These are phyloP conservation scores for Albatrellus sp. DNA, from an alignment of 1,284 basidiomycete genomes.

Conservation along the genomic window DNA sequence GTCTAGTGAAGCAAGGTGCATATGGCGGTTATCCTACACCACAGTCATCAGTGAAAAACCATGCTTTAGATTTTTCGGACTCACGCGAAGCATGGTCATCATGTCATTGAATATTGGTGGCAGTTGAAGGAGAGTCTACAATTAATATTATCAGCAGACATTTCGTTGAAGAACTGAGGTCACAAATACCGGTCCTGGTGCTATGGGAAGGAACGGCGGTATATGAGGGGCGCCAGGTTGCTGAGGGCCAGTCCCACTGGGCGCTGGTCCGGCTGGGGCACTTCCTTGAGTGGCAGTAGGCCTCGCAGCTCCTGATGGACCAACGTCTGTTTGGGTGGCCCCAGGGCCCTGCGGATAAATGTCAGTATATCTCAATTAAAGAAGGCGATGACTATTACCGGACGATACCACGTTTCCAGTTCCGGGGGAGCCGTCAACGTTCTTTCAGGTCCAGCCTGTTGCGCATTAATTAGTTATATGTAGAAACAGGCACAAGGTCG, in stretches of 20 bases:
- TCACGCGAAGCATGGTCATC: slow-evolving; percentile 52
- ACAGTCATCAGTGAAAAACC: slow-evolving; percentile 1
- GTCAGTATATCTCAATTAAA: too few relatives aligned
- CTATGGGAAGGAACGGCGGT: slow-evolving; percentile 9
- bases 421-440: too few relatives aligned
- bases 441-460: too few relatives aligned
- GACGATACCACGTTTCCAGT: too few relatives aligned
- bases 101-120: slow-evolving; percentile 38
- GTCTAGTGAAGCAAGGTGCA: slow-evolving; percentile 59
- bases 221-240: slow-evolving; percentile 3
- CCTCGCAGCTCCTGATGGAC: too few relatives aligned
- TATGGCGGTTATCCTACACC: slow-evolving; percentile 57
- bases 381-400: too few relatives aligned
- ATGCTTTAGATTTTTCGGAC: slow-evolving; percentile 10
- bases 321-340: too few relatives aligned
- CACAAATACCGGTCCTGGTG: slow-evolving; percentile 16
- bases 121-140: slow-evolving; percentile 42
- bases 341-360: too few relatives aligned
- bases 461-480: too few relatives aligned
- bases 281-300: too few relatives aligned
- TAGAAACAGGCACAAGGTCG: too few relatives aligned
- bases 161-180: slow-evolving; percentile 7
- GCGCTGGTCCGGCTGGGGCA: background rate
- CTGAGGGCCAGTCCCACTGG: background rate
- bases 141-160: slow-evolving; percentile 4